Conservation (phyloP, 1,284 basidiomycete genomes). For the Austropuccinia psidii region DNA sequence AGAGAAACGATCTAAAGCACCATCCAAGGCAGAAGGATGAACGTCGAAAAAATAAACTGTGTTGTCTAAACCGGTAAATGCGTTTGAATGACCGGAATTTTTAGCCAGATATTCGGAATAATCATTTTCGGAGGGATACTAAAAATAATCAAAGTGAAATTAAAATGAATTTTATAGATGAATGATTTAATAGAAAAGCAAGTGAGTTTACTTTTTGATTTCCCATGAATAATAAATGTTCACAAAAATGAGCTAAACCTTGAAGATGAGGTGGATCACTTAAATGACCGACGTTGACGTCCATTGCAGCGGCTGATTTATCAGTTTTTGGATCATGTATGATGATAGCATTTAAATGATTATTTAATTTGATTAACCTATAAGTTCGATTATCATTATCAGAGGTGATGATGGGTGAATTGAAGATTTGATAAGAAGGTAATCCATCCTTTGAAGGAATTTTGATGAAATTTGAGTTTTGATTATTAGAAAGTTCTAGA, state of each 20-base stretch:
- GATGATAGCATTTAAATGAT: slow-evolving; percentile 77
- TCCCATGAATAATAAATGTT: slow-evolving; percentile 50
- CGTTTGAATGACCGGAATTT: slow-evolving; percentile 86
- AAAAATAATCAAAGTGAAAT: slow-evolving; percentile 51
- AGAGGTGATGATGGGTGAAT: slow-evolving; percentile 40
- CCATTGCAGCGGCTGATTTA: slow-evolving; percentile 89
- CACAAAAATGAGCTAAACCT: slow-evolving; percentile 50
- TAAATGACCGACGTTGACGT: slow-evolving; percentile 90
- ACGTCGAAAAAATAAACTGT: slow-evolving; percentile 93
- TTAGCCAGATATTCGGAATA: slow-evolving; percentile 84
- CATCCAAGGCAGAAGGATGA: slow-evolving; percentile 70
- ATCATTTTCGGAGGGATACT: slow-evolving; percentile 84
- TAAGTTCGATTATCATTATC: slow-evolving; percentile 42
- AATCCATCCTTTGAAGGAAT: not conserved
- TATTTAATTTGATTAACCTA: slow-evolving; percentile 69
- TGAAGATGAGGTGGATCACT: slow-evolving; percentile 62
- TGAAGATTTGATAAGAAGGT: slow-evolving; percentile 10
- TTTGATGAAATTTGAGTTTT: too few relatives aligned
- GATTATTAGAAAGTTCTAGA: too few relatives aligned
- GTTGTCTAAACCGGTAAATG: slow-evolving; percentile 84
- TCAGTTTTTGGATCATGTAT: slow-evolving; percentile 82
- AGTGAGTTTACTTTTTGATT: slow-evolving; percentile 54
- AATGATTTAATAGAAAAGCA: slow-evolving; percentile 45
- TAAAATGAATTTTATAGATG: slow-evolving; percentile 39
- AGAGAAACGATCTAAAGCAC: slow-evolving; percentile 82